phyloP scores from a whole-genome alignment of 2,329 filamentous ascomycete genomes.

The Fusarium tanahbumbuense region DNA sequence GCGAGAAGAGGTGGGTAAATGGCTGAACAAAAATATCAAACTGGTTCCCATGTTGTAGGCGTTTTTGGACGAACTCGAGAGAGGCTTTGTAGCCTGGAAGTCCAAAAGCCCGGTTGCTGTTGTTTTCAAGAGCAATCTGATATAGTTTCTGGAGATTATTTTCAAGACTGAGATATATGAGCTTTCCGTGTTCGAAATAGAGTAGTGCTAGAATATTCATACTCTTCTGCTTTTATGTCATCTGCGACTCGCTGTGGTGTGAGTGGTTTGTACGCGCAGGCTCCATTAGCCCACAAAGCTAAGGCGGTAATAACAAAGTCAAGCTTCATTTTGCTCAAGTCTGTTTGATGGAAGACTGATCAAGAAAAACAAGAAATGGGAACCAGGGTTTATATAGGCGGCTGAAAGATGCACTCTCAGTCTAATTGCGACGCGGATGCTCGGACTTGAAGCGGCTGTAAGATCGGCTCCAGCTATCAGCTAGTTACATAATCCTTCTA shows the following conservation, averaged over 20 bases:
- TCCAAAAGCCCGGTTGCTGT: slow-evolving; percentile 23
- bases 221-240: slow-evolving; percentile 23
- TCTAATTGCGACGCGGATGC: background rate
- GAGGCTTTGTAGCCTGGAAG: slow-evolving; percentile 31
- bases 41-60: background rate
- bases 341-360: background rate
- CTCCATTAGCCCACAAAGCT: background rate
- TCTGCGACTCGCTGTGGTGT: slow-evolving; percentile 17
- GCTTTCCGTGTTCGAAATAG: background rate
- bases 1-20: slow-evolving; percentile 29
- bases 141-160: slow-evolving; percentile 4
- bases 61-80: slow-evolving; percentile 15
- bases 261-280: slow-evolving; percentile 2
- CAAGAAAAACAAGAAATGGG: background rate
- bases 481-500: background rate
- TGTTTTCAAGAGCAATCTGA: slow-evolving; percentile 22
- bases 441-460: background rate
- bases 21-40: slow-evolving; percentile 20
- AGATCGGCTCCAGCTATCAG: background rate
- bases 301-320: background rate
- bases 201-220: background rate
- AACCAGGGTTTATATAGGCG: background rate
- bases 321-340: slow-evolving; percentile 9
- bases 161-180: slow-evolving; percentile 8
- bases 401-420: background rate